Base-by-base conservation (phyloP, 495 filamentous ascomycete species). In the Penicillium turbatum region DNA sequence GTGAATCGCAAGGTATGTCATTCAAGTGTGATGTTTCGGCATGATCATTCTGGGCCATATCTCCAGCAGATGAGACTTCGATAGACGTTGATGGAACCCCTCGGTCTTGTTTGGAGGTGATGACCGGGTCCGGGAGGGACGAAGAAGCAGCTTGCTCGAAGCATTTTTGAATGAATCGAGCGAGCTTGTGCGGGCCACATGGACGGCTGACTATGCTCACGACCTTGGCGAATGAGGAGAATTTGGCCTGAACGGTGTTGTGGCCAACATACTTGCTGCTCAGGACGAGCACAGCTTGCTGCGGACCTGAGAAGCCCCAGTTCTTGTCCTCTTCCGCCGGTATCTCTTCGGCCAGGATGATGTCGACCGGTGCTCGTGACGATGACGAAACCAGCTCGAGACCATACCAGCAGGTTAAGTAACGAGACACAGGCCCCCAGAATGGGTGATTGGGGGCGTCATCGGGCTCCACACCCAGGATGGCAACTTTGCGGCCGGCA, bases 111-210 rank as follows among this genome's bases (percentile, higher is more conserved):
- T 37, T n/a, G 1, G 21, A 13, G 1, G 11, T n/a, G 19, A 16
- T 21, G 6, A 38, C 27, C 1, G 11, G 34, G 11, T 38, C 46
- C 0, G 21, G 26, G 41, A 39, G 12, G n/a, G 41, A 24, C 7
- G 13, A 16, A 1, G 35, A 16, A 9, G 15, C 6, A 16, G 35
- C n/a, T 12, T 62, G 15, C 8, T 62, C 56, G 1, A 75, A 39
- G 36, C 65, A 71, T 54, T 65, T 65, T 5, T 61, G 60, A 75
- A 74, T 55, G 70, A 75, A 62, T 17, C 79, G 80, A 6, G 78
- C 80, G 31, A 86, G 65, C 60, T 86, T 87, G 56, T 84, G 75
- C 13, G 84, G 84, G 2, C 82, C 84, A 53, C 72, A 80, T 12
- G 79, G 79, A 31, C 70, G 75, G 29, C 70, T 72, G n/a, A 80